Base-by-base conservation (phyloP, 805 yeast genomes). In the Hanseniaspora meyeri region DNA sequence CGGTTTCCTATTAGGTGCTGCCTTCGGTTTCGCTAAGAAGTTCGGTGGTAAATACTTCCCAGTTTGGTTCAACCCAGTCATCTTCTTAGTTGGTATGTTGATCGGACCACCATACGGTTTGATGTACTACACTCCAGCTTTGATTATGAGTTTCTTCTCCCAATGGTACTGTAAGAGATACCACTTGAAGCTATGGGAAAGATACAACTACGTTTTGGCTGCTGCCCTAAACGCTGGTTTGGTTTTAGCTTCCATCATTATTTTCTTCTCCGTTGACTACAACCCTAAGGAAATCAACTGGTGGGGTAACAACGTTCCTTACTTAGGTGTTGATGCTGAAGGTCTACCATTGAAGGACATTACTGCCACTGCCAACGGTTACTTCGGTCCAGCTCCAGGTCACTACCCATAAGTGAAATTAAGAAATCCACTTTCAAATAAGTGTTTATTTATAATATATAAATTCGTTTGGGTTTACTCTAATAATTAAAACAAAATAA, bases 191-290 rank as follows among this genome's bases (percentile, higher is more conserved):
- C 76, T 85, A 85, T 83, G 85, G 72, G 70, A 69, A 47, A 79
- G 78, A 62, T 81, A 81, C 64, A 79, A 79, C 60, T 79, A 76
- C 61, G 78, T 80, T 6, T 66, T 80, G 59, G 79, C 83, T 39
- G 79, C 83, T 57, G 84, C 77, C 12, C 72, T 81, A 4, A 79
- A 80, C 29, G 76, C 82, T 0, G 85, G 84, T n/a, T 79, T 80
- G 12, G 85, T 85, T 0, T 72, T 79, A 57, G 75, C 82, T 40
- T 77, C 81, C 47, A 59, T 32, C 9, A 32, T 79, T 20, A 78
- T 81, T 8, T 80, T 81, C 62, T 69, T 79, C 59, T 69, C 75
- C 12, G 77, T 32, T 7, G 9, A 32, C 4, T 9, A 9, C 12
- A 32, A 4, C 7, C 74, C 74, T n/a, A 70, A 70, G 6, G 64